Conservation (phyloP, 1,284 basidiomycete species). For the Coriolopsis trogii region DNA sequence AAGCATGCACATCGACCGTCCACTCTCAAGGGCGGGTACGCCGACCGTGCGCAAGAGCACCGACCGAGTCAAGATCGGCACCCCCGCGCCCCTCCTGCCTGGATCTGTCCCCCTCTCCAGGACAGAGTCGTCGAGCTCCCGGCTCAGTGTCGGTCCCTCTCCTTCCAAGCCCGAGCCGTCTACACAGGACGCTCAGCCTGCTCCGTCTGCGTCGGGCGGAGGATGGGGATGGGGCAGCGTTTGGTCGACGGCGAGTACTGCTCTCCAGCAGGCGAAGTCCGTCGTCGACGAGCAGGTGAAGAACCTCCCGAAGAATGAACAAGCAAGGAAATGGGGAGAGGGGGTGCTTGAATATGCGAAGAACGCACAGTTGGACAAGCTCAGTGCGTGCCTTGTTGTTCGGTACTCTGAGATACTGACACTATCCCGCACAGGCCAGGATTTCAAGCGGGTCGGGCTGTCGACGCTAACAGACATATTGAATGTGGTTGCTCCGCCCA, state of each 20-base stretch:
- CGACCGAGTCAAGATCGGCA: constrained; percentile 72
- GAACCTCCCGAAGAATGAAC: constrained; percentile 78
- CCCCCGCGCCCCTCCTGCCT: constrained; percentile 39
- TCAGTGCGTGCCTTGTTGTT: constrained; percentile 51
- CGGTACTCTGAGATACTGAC: constrained; percentile 1
- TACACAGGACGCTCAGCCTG: constrained; percentile 24
- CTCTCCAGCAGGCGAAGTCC: constrained; percentile 83
- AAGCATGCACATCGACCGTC: constrained; percentile 56
- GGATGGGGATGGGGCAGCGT: constrained; percentile 83
- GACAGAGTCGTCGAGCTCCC: constrained; percentile 33
- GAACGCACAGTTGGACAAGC: constrained; percentile 74
- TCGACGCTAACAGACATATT: constrained; percentile 90
- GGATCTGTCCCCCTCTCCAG: constrained; percentile 40
- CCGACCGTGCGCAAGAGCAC: constrained; percentile 77
- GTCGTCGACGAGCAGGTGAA: constrained; percentile 93
- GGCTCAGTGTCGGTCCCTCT: constrained; percentile 29
- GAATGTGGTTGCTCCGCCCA: constrained; percentile 97
- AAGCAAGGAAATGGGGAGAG: constrained; percentile 77
- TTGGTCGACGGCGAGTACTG: constrained; percentile 85
- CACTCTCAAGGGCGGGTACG: constrained; percentile 67
- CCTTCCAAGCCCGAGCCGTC: constrained; percentile 27
- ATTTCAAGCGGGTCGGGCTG: constrained; percentile 83
- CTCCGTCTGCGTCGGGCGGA: constrained; percentile 37
- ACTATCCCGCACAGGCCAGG: constrained; percentile 63
- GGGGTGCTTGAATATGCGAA: constrained; percentile 48